A percentile compares a stretch with the other conserved stretches of the same genome.
phyloP scores from a whole-genome alignment of 1,284 basidiomycete species.

The Cutaneotrichosporon sp. region DNA sequence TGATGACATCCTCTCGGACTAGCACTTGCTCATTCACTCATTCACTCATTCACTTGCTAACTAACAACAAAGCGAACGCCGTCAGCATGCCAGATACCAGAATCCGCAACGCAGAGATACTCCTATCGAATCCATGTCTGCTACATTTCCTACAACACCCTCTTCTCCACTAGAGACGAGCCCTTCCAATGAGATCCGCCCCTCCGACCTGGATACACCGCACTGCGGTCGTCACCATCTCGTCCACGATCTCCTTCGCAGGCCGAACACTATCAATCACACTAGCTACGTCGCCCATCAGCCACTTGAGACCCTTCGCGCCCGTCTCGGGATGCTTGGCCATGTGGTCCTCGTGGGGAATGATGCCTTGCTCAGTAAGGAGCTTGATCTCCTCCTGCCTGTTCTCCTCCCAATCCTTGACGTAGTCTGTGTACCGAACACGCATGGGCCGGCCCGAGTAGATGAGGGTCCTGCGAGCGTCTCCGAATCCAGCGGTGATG shows the following conservation, averaged over 20 bases:
- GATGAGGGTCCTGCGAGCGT: conserved; percentile 71
- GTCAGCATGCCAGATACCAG: no score
- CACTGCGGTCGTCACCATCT: conserved; percentile 59
- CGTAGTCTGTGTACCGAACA: conserved; percentile 73
- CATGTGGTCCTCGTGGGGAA: conserved; percentile 71
- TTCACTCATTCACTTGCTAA: no score
- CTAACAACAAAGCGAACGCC: no score
- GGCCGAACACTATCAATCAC: conserved; percentile 74
- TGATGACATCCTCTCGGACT: no score
- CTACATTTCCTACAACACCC: no score
- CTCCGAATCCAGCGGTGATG: conserved; percentile 45
- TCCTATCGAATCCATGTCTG: neutral
- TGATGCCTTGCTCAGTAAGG: conserved; percentile 69
- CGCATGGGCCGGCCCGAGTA: conserved; percentile 84
- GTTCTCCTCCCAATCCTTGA: conserved; percentile 64
- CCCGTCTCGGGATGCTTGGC: conserved; percentile 74
- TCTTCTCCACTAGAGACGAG: neutral
- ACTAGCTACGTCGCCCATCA: conserved; percentile 75
- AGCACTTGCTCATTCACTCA: no score
- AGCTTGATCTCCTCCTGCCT: conserved; percentile 57
- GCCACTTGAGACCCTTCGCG: conserved; percentile 63
- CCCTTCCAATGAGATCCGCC: neutral
- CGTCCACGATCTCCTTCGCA: conserved; percentile 75
- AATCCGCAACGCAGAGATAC: no score
- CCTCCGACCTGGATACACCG: conserved; percentile 35